Percentiles rank a stretch among this genome's conserved stretches.
phyloP scores from a whole-genome alignment of 805 yeast species.

The Ogataea angusta region DNA sequence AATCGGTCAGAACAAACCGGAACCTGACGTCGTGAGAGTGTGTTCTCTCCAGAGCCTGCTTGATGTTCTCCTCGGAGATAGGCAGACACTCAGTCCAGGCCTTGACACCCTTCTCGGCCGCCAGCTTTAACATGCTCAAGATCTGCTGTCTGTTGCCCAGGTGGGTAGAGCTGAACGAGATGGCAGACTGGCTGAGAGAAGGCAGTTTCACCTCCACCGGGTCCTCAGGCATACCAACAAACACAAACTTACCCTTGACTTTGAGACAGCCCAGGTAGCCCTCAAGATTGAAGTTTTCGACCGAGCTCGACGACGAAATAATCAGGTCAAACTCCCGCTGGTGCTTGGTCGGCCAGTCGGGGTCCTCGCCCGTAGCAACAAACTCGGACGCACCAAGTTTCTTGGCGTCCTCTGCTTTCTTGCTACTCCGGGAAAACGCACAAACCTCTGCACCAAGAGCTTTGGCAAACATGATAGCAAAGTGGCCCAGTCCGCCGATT shows the following conservation, averaged over 20 bases:
- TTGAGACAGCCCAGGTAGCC: constrained; percentile 57
- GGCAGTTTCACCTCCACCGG: constrained; percentile 3
- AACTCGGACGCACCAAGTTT: constrained; percentile 57
- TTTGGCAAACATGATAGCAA: constrained; percentile 55
- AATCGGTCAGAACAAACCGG: constrained; percentile 60
- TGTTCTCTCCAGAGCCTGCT: constrained; percentile 53
- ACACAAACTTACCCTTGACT: constrained; percentile 52
- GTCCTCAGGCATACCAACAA: constrained; percentile 37
- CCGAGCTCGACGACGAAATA: constrained; percentile 24
- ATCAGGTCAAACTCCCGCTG: constrained; percentile 45
- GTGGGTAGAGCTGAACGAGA: constrained; percentile 55
- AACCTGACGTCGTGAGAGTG: constrained; percentile 57
- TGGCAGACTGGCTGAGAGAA: constrained; percentile 30
- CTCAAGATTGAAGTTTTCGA: constrained; percentile 15
- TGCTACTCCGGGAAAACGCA: constrained; percentile 49
- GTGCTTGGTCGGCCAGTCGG: constrained; percentile 33
- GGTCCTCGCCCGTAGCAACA: constrained; percentile 43
- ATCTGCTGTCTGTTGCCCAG: constrained; percentile 66
- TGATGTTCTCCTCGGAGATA: constrained; percentile 49
- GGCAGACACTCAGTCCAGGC: constrained; percentile 65
- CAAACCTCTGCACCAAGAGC: constrained; percentile 63
- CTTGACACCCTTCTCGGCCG: constrained; percentile 52
- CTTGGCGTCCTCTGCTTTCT: constrained; percentile 50
- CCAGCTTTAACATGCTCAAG: constrained; percentile 60
- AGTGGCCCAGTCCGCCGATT: constrained; percentile 66